phyloP scores from a whole-genome alignment of 2,329 filamentous ascomycete species.

The Verticillium zaregamsianum region DNA sequence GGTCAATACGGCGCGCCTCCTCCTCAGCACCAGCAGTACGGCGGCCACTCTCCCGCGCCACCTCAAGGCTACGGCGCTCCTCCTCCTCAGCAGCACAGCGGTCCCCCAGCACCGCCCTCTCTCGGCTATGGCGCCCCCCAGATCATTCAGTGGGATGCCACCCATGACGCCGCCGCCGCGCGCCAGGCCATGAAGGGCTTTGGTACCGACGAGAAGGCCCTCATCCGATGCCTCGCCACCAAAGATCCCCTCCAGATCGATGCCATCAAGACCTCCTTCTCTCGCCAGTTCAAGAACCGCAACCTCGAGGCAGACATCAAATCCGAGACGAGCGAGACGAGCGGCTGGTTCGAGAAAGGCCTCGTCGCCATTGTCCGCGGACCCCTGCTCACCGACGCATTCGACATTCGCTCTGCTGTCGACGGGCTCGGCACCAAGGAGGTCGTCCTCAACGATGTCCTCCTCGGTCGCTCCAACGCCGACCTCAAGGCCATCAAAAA shows the following conservation, averaged over 20 bases:
- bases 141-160: slow-evolving; percentile 64
- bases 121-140: slow-evolving; percentile 72
- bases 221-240: slow-evolving; percentile 66
- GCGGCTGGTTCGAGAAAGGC: slow-evolving; percentile 68
- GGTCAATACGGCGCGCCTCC: slow-evolving; percentile 32
- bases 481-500: slow-evolving; percentile 84
- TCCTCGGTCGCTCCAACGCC: slow-evolving; percentile 79
- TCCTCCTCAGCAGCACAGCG: slow-evolving; percentile 27
- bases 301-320: slow-evolving; percentile 72
- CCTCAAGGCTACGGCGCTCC: slow-evolving; percentile 32
- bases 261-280: slow-evolving; percentile 63
- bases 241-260: slow-evolving; percentile 77
- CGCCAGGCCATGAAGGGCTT: slow-evolving; percentile 89
- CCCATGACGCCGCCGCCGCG: slow-evolving; percentile 64
- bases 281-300: slow-evolving; percentile 54
- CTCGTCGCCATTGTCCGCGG: slow-evolving; percentile 74
- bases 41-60: slow-evolving; percentile 19
- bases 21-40: slow-evolving; percentile 22
- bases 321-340: slow-evolving; percentile 75
- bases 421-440: slow-evolving; percentile 84
- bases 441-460: slow-evolving; percentile 75
- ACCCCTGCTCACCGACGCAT: slow-evolving; percentile 72
- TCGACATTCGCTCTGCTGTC: slow-evolving; percentile 67
- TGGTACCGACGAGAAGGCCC: slow-evolving; percentile 76
- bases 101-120: slow-evolving; percentile 60